A percentile compares a stretch with the other conserved stretches of the same genome.
These are phyloP conservation scores for Sindora glabra DNA, from an alignment of 306 rosid genomes.

Conservation along the genomic window DNA sequence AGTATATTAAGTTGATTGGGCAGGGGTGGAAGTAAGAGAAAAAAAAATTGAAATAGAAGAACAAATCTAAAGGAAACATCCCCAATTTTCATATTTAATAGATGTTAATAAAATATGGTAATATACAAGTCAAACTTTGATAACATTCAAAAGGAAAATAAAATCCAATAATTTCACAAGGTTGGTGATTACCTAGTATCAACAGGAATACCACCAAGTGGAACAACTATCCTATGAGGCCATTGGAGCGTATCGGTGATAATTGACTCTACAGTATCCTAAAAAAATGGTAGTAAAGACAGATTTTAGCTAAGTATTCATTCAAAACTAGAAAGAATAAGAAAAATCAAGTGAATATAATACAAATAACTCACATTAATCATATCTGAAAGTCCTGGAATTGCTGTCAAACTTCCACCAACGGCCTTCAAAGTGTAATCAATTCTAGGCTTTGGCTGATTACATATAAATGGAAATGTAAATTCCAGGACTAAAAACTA, in stretches of 20 bases:
- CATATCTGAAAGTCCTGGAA: conserved; percentile 97
- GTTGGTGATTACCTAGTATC: conserved; percentile 62
- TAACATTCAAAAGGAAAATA: not conserved
- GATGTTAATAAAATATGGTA: too few relatives aligned
- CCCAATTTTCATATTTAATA: too few relatives aligned
- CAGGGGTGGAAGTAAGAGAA: too few relatives aligned
- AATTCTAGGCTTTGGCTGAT: conserved; percentile 89
- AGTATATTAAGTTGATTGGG: too few relatives aligned
- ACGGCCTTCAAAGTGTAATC: conserved; percentile 83
- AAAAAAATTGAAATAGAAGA: too few relatives aligned
- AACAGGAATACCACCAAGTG: conserved; percentile 69
- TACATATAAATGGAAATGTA: conserved; percentile 13
- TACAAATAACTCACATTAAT: conserved; percentile 61
- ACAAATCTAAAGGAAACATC: too few relatives aligned
- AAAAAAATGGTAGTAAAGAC: too few relatives aligned
- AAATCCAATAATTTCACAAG: not conserved
- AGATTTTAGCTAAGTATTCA: too few relatives aligned
- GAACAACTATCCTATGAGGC: conserved; percentile 95
- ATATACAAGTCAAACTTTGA: too few relatives aligned
- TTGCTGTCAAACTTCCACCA: conserved; percentile 91
- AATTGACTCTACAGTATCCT: conserved; percentile 79
- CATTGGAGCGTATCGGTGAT: conserved; percentile 91
- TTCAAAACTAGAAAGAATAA: too few relatives aligned
- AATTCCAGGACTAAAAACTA: too few relatives aligned
- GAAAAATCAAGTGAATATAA: too few relatives aligned